These are phyloP conservation scores for Lasiosphaeris hirsuta DNA, from an alignment of 495 filamentous ascomycete species.

Conservation along the genomic window DNA sequence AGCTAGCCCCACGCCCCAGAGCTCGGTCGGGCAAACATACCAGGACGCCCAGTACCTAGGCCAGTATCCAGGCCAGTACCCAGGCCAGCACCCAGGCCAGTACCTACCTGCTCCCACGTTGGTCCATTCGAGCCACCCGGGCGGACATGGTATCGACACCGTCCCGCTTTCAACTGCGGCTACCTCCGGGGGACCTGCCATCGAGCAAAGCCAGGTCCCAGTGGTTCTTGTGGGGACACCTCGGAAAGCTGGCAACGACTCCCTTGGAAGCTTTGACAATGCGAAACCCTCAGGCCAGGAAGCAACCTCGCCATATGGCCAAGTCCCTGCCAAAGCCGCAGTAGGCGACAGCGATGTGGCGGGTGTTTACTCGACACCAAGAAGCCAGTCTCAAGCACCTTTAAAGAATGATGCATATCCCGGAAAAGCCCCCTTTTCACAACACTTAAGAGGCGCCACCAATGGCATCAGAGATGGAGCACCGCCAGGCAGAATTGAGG, in stretches of 20 bases:
- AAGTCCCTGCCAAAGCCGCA: too few species aligned
- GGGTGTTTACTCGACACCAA: too few species aligned
- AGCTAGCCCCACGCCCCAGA: constrained; percentile 49
- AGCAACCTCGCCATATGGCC: too few species aligned
- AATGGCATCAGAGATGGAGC: too few species aligned
- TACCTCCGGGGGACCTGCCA: constrained; percentile 7
- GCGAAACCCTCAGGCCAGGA: too few species aligned
- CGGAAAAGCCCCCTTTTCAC: background rate
- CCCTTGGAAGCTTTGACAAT: too few species aligned
- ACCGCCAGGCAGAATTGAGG: background rate
- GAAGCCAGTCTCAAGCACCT: background rate
- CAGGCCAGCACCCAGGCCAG: background rate
- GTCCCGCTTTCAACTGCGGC: background rate
- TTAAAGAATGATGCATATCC: background rate
- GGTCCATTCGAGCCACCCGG: background rate
- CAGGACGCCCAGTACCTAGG: constrained; percentile 4
- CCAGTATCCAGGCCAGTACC: background rate
- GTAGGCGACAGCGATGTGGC: too few species aligned
- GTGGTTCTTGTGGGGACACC: too few species aligned
- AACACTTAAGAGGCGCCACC: background rate
- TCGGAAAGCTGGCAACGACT: too few species aligned
- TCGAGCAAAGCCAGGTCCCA: too few species aligned
- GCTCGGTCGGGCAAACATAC: constrained; percentile 32
- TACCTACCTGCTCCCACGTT: too few species aligned
- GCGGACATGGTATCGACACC: background rate